Evolutionary conservation across 2,329 filamentous ascomycete species (phyloP).

Genomic region (Tolypocladium amazonense): DNA sequence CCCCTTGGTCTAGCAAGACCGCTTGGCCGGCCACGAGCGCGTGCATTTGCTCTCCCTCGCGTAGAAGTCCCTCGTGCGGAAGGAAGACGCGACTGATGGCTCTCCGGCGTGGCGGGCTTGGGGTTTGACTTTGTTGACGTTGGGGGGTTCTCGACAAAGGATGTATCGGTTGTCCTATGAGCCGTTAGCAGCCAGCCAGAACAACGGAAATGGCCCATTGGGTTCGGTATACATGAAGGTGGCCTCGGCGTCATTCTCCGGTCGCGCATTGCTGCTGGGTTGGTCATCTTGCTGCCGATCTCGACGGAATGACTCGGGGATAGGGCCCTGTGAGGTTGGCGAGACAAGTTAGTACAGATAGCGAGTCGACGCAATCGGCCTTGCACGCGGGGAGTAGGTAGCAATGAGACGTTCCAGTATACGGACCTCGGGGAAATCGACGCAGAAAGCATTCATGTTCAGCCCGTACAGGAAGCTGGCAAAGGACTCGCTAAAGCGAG

Average conservation of each 20-base stretch:
- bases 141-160: slow-evolving; percentile 77
- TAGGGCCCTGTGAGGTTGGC: slow-evolving; percentile 52
- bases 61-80: slow-evolving; percentile 29
- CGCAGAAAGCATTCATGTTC: slow-evolving; percentile 99
- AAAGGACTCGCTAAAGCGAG: slow-evolving; percentile 92
- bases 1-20: slow-evolving; percentile 35
- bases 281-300: slow-evolving; percentile 43
- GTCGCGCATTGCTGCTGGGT: slow-evolving; percentile 11
- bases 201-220: neutral
- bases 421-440: slow-evolving; percentile 79
- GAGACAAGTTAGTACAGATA: neutral
- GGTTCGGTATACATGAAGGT: slow-evolving; percentile 63
- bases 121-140: slow-evolving; percentile 39
- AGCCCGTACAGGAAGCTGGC: slow-evolving; percentile 89
- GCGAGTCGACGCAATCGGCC: neutral
- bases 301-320: slow-evolving; percentile 70
- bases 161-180: slow-evolving; percentile 74
- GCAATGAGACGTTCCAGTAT: slow-evolving; percentile 22
- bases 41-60: slow-evolving; percentile 15
- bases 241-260: slow-evolving; percentile 51
- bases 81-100: slow-evolving; percentile 36
- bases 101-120: slow-evolving; percentile 31
- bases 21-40: slow-evolving; percentile 28
- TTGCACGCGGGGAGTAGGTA: neutral
- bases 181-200: slow-evolving; percentile 9